Base-by-base conservation (phyloP, 176 grass and related monocot species). In the Musa troglodytarum region DNA sequence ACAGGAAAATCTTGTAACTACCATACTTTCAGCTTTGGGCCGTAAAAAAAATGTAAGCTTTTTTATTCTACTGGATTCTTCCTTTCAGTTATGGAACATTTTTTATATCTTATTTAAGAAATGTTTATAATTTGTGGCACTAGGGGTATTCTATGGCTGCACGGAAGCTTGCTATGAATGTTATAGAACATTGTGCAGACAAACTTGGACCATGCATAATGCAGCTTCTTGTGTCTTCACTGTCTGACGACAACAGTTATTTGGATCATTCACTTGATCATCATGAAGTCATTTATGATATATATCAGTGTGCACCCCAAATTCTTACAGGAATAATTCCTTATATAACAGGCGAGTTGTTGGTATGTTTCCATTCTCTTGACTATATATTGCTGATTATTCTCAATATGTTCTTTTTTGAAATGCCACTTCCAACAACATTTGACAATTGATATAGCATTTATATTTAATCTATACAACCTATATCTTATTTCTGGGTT, bases 331-430 rank as follows among this genome's bases (percentile, higher is more conserved):
- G 70, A 76, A 83, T 86, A 22, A 83, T 92, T 81, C 91, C 96
- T 58, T 99, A 89, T 82, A 87, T 99, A 84, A 99, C 96, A 72
- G 90, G 96, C 68, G 96, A 99, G 73, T 75, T 99, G 76, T 83
- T 99, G 90, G 96, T 99, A 92, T 12, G 86, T 56, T 72, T 49
- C 75, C 75, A 52, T 53, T 54, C 58, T 63, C 8, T 26, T 74
- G 68, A 70, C 17, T 51, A 51, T n/a, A 51, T 51, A 19, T 11
- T 70, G 1, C 68, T 50, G 51, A n/a, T 50, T 50, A 24, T 71
- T 10, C 16, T 49, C 29, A 71, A 12, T 64, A 64, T 64, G 20
- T 65, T 65, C 26, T 1, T 11, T 65, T 65, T 28, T 65, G 21
- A 65, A 65, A 25, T 24, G 2, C 22, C 22, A 24, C 20, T 9